These are phyloP conservation scores for Aspergillus ochraceoroseus DNA, from an alignment of 2,329 filamentous ascomycete genomes.

Conservation along the genomic window DNA sequence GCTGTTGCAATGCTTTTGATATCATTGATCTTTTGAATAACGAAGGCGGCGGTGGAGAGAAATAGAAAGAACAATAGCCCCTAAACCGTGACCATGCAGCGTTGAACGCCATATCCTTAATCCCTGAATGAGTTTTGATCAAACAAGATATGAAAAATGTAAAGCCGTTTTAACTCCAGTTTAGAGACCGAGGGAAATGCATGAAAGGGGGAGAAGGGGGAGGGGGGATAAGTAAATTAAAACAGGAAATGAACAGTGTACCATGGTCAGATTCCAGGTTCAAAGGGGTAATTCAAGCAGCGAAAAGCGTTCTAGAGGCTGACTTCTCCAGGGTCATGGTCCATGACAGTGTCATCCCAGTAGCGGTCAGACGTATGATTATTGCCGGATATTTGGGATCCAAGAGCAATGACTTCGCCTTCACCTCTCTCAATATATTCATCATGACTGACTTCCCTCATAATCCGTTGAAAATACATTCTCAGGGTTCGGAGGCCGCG, in stretches of 20 bases:
- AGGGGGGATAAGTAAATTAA: slow-evolving; percentile 7
- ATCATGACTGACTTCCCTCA: slow-evolving; percentile 62
- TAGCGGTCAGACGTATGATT: slow-evolving; percentile 32
- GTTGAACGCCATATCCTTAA: slow-evolving; percentile 16
- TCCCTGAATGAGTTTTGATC: slow-evolving; percentile 6
- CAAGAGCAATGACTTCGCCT: slow-evolving; percentile 39
- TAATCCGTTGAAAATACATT: slow-evolving; percentile 81
- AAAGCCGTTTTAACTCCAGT: slow-evolving; percentile 19
- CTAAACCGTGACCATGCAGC: slow-evolving; percentile 21
- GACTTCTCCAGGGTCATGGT: slow-evolving; percentile 43
- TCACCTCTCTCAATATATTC: slow-evolving; percentile 44
- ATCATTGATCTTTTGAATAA: slow-evolving; percentile 14
- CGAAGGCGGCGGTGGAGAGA: slow-evolving; percentile 11
- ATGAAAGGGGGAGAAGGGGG: slow-evolving; percentile 8
- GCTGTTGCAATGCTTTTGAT: slow-evolving; percentile 17
- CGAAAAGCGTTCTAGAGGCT: slow-evolving; percentile 32
- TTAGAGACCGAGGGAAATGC: slow-evolving; percentile 5
- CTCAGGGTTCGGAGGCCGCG: slow-evolving; percentile 73
- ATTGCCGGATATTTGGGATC: slow-evolving; percentile 31
- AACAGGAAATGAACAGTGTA: slow-evolving; percentile 5
- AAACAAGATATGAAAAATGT: slow-evolving; percentile 11
- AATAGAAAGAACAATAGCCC: slow-evolving; percentile 12
- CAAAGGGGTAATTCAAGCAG: slow-evolving; percentile 5
- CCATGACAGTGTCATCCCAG: slow-evolving; percentile 43
- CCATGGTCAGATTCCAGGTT: slow-evolving; percentile 7